These are phyloP conservation scores for Linnemannia hyalina DNA, from an alignment of 192 early-diverging fungal genomes.

Conservation along the genomic window DNA sequence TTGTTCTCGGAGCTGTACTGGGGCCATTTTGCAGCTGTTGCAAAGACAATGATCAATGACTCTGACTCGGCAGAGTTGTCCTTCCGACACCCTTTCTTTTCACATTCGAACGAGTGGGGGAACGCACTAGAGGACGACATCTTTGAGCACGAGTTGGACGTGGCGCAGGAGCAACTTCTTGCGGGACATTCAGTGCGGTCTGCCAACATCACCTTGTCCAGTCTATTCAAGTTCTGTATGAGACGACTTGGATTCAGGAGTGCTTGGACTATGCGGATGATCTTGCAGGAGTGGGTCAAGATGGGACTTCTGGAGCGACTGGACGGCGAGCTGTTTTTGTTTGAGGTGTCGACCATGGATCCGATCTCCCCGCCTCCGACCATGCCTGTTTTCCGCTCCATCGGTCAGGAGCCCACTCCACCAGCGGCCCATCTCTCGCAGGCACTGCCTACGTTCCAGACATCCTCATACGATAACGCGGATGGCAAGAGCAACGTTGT, in stretches of 20 bases:
- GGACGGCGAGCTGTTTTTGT: constrained; percentile 57
- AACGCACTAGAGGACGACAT: constrained; percentile 21
- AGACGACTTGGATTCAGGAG: constrained; percentile 56
- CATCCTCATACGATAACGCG: constrained; percentile 22
- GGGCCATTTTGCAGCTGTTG: constrained; percentile 62
- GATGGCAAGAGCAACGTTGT: neutral
- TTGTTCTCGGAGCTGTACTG: constrained; percentile 61
- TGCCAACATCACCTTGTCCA: constrained; percentile 21
- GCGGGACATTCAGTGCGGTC: constrained; percentile 23
- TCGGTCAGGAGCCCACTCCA: neutral
- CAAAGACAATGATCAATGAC: constrained; percentile 49
- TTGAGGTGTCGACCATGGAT: constrained; percentile 19
- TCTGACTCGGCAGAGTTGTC: constrained; percentile 7
- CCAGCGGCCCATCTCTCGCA: no score
- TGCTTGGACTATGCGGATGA: constrained; percentile 30
- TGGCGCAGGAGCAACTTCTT: constrained; percentile 23
- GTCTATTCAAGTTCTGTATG: constrained; percentile 32
- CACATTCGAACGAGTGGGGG: neutral
- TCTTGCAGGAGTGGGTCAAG: constrained; percentile 69
- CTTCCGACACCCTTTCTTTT: constrained; percentile 17
- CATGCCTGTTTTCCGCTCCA: neutral
- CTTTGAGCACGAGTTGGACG: constrained; percentile 18
- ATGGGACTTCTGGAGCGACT: constrained; percentile 66
- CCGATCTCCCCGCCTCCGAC: neutral
- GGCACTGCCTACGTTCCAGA: constrained; percentile 17